Percentiles rank a stretch among this genome's conserved stretches.
Conservation (phyloP, 1,284 basidiomycete genomes). For the Ustilago nuda region DNA sequence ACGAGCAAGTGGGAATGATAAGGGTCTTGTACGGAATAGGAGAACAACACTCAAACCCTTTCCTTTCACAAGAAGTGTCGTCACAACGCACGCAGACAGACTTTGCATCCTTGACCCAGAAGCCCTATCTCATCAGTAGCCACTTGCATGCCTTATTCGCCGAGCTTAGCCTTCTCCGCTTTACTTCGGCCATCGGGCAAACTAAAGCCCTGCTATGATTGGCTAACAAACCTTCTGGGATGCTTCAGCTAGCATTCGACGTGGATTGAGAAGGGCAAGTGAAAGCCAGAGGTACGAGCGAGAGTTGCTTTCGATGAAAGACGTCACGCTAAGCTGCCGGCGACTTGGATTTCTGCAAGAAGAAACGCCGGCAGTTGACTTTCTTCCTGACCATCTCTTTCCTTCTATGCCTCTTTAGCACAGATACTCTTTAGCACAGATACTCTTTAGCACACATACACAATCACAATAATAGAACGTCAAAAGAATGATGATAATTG, state of each 20-base stretch:
- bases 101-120: neutral
- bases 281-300: neutral
- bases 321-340: slow-evolving; percentile 3
- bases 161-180: neutral
- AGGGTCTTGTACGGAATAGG: neutral
- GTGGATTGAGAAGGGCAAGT: neutral
- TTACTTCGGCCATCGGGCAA: neutral
- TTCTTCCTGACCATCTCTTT: neutral
- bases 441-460: neutral
- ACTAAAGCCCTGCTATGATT: neutral
- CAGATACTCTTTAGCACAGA: neutral
- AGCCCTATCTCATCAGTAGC: neutral
- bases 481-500: neutral
- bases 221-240: neutral
- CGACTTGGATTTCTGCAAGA: slow-evolving; percentile 1
- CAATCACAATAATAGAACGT: neutral
- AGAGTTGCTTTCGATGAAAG: neutral
- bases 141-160: neutral
- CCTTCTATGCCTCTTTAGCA: neutral
- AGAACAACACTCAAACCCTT: slow-evolving; percentile 19
- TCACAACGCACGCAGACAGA: slow-evolving; percentile 6
- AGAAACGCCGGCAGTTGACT: slow-evolving; percentile 1
- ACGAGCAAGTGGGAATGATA: too few relatives aligned
- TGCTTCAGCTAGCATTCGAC: neutral
- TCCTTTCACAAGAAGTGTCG: slow-evolving; percentile 9